Evolutionary conservation across 2,329 filamentous ascomycete genomes (phyloP).

Genomic region (Epichloe aotearoae): DNA sequence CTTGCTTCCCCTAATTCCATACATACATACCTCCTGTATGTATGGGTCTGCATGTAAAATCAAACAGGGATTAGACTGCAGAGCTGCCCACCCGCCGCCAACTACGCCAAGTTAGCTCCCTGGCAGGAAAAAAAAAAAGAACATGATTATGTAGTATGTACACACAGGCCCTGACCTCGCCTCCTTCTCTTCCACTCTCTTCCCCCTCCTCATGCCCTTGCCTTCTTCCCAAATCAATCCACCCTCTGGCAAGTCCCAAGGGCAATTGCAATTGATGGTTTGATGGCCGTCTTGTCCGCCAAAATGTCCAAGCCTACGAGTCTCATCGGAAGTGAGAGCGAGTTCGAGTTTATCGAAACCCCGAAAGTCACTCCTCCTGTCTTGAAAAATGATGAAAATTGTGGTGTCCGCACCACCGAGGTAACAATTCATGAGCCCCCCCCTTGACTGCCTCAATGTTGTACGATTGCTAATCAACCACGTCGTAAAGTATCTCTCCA

Average conservation of each 20-base stretch:
- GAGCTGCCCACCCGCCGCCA: no score
- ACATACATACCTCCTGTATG: no score
- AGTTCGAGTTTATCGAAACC: constrained; percentile 31
- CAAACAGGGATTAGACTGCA: no score
- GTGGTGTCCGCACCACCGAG: constrained; percentile 29
- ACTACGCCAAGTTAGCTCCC: no score
- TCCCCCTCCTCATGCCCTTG: no score
- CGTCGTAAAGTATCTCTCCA: constrained; percentile 39
- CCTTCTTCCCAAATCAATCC: neutral
- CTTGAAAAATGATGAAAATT: constrained; percentile 55
- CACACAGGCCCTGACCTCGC: no score
- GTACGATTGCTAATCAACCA: neutral
- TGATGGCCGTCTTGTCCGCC: constrained; percentile 12
- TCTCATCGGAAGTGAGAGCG: constrained; percentile 20
- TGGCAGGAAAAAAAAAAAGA: no score
- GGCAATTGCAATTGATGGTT: constrained; percentile 1
- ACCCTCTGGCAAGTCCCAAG: neutral
- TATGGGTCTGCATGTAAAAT: no score
- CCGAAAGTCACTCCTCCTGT: constrained; percentile 33
- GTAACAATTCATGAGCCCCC: constrained; percentile 16
- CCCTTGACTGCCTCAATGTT: neutral
- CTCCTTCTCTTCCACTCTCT: neutral
- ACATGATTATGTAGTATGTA: no score
- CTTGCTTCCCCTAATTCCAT: no score
- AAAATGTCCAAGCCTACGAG: constrained; percentile 21